These are phyloP conservation scores for Hypoxylon subgilvum DNA, from an alignment of 495 filamentous ascomycete genomes.

Conservation along the genomic window DNA sequence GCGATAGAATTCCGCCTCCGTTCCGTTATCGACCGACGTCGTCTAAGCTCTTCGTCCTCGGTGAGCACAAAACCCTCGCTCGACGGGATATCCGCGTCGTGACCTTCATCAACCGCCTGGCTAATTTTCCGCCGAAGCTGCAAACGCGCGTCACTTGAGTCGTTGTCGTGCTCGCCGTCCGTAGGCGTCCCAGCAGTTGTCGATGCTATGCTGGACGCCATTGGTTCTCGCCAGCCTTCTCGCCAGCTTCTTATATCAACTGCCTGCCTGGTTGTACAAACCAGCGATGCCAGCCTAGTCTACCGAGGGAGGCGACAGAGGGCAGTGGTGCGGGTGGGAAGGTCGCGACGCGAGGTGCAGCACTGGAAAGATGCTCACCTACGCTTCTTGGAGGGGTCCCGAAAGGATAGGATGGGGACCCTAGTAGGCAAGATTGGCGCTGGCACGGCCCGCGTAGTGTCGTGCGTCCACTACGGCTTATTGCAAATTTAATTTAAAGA, in stretches of 20 bases:
- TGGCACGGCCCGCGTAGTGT: constrained; percentile 7
- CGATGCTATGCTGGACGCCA: constrained; percentile 34
- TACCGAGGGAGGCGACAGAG: too few relatives aligned
- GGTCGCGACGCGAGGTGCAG: background rate
- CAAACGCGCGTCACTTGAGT: constrained; percentile 18
- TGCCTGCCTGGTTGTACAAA: background rate
- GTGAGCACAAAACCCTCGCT: constrained; percentile 48
- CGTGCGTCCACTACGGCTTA: constrained; percentile 4
- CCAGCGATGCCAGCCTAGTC: too few relatives aligned
- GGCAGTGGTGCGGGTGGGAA: background rate
- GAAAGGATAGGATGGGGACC: constrained; percentile 1
- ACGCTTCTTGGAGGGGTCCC: constrained; percentile 5
- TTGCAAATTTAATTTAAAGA: too few relatives aligned
- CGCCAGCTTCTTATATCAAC: constrained; percentile 6
- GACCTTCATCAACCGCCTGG: constrained; percentile 51
- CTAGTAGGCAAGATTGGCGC: constrained; percentile 7
- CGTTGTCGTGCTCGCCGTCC: constrained; percentile 31
- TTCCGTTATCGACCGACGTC: constrained; percentile 41
- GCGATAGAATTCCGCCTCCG: constrained; percentile 41
- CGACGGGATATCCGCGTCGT: constrained; percentile 58
- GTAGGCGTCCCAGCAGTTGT: constrained; percentile 27
- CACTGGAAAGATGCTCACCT: constrained; percentile 20
- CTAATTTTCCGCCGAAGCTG: constrained; percentile 42
- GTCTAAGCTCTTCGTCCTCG: constrained; percentile 45
- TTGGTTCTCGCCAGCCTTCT: constrained; percentile 5